phyloP scores from a whole-genome alignment of 768 basidiomycete genomes.

The Leccinum obscurum region DNA sequence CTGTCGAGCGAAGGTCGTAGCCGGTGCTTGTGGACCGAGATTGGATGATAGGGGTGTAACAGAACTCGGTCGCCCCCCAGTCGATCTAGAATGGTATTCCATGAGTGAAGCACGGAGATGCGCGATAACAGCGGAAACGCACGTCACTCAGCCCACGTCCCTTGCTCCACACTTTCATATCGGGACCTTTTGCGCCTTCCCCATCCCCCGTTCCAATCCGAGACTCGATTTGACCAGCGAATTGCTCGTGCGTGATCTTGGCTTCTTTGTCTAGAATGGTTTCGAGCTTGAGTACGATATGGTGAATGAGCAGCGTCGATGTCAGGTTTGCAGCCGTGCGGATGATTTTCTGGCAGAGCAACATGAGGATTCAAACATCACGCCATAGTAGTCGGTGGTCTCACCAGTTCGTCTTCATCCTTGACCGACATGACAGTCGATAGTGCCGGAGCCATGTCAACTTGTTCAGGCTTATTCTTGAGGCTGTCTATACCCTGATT shows the following conservation, averaged over 20 bases:
- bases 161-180: slow-evolving; percentile 91
- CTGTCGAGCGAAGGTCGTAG: slow-evolving; percentile 87
- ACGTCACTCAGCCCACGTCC: slow-evolving; percentile 75
- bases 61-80: slow-evolving; percentile 88
- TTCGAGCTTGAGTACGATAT: slow-evolving; percentile 87
- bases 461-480: slow-evolving; percentile 62
- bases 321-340: slow-evolving; percentile 77
- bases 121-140: slow-evolving; percentile 30
- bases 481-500: slow-evolving; percentile 58
- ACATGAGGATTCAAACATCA: slow-evolving; percentile 11
- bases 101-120: slow-evolving; percentile 7
- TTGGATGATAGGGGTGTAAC: slow-evolving; percentile 94
- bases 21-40: slow-evolving; percentile 80
- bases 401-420: slow-evolving; percentile 87
- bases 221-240: slow-evolving; percentile 83
- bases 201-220: slow-evolving; percentile 74
- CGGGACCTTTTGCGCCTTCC: slow-evolving; percentile 75
- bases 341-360: slow-evolving; percentile 62
- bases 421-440: slow-evolving; percentile 83
- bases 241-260: slow-evolving; percentile 85
- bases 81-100: slow-evolving; percentile 59
- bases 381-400: slow-evolving; percentile 28
- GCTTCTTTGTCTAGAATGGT: slow-evolving; percentile 89
- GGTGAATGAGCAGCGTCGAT: slow-evolving; percentile 80
- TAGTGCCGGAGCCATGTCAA: slow-evolving; percentile 77